These are phyloP conservation scores for Novakomyces olei DNA, from an alignment of 805 yeast genomes.

Conservation along the genomic window DNA sequence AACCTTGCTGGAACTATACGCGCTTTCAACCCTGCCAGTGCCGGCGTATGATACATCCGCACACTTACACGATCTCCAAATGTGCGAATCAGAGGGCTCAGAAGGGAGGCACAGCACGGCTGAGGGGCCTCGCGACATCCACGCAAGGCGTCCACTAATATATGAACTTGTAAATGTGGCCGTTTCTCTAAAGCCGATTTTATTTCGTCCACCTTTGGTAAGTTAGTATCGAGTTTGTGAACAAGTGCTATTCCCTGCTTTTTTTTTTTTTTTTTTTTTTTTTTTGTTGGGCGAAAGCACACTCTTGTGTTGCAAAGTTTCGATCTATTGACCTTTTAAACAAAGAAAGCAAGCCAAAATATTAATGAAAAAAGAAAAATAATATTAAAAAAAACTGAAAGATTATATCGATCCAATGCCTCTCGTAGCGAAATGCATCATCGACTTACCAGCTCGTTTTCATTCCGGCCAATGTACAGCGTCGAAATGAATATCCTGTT, in stretches of 20 bases:
- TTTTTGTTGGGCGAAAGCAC: no score
- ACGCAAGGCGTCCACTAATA: conserved; percentile 68
- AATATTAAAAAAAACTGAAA: no score
- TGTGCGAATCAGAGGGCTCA: conserved; percentile 41
- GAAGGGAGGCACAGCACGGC: conserved; percentile 50
- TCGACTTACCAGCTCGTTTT: conserved; percentile 55
- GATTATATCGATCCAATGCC: no score
- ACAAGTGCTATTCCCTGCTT: no score
- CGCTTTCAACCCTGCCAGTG: conserved; percentile 44
- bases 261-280: no score
- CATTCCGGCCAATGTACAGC: conserved; percentile 64
- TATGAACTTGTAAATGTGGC: conserved; percentile 40
- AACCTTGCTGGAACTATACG: conserved; percentile 53
- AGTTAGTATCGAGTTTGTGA: no score
- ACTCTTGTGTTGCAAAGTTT: no score
- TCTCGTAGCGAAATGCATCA: no score
- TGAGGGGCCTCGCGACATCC: conserved; percentile 86
- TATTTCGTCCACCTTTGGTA: no score
- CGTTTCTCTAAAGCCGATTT: conserved; percentile 36
- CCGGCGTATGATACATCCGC: conserved; percentile 78
- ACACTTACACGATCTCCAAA: conserved; percentile 47
- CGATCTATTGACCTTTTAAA: no score
- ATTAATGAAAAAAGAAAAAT: no score
- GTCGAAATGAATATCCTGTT: conserved; percentile 59
- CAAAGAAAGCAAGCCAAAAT: no score